phyloP scores from a whole-genome alignment of 2,329 filamentous ascomycete genomes.

The Ascochyta lentis region DNA sequence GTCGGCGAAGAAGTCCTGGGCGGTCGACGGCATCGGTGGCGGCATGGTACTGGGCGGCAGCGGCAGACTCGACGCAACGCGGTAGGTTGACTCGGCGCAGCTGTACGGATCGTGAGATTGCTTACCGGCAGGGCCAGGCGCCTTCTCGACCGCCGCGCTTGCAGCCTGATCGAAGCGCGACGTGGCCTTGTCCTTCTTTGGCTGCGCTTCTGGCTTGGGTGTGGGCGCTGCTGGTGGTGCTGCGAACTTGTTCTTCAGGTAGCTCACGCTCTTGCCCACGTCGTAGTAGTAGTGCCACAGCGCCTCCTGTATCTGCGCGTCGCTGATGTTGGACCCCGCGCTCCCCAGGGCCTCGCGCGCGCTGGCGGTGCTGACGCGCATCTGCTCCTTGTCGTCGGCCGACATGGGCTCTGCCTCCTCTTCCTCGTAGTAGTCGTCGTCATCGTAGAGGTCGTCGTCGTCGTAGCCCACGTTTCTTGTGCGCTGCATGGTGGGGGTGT shows the following conservation, averaged over 20 bases:
- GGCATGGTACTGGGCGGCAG: constrained; percentile 38
- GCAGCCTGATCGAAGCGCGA: constrained; percentile 57
- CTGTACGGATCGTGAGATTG: constrained; percentile 32
- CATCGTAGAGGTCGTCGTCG: constrained; percentile 60
- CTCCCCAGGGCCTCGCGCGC: constrained; percentile 71
- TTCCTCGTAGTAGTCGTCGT: constrained; percentile 54
- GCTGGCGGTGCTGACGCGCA: constrained; percentile 70
- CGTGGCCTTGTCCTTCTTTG: constrained; percentile 51
- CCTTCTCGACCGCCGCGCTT: constrained; percentile 45
- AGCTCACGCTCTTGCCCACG: constrained; percentile 81
- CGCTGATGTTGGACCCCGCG: constrained; percentile 64
- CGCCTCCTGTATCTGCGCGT: constrained; percentile 82
- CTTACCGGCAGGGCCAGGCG: constrained; percentile 56
- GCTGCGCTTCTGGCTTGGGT: constrained; percentile 32
- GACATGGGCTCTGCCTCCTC: constrained; percentile 31
- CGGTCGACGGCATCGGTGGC: constrained; percentile 44
- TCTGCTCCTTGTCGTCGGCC: constrained; percentile 53
- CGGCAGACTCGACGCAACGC: constrained; percentile 17
- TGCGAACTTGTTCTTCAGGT: constrained; percentile 68
- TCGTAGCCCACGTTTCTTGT: constrained; percentile 57
- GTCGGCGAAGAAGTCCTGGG: constrained; percentile 75
- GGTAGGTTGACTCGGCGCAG: constrained; percentile 18
- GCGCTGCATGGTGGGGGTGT: constrained; percentile 45
- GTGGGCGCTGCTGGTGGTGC: constrained; percentile 12
- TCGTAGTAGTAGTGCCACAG: constrained; percentile 98